phyloP scores from a whole-genome alignment of 768 basidiomycete species.

The Kwoniella botswanensis region DNA sequence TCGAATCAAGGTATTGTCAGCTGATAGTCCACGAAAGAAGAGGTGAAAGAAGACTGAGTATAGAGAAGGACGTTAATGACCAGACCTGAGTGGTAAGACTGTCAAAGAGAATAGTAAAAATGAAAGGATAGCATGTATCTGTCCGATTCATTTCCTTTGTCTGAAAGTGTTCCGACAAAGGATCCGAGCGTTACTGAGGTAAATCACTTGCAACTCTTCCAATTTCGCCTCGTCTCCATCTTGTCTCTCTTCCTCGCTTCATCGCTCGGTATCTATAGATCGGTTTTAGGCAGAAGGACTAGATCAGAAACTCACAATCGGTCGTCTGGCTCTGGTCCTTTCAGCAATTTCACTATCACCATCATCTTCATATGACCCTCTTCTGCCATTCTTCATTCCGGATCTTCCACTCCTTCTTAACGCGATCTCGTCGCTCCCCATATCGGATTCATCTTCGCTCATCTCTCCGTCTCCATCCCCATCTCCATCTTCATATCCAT shows the following conservation, averaged over 20 bases:
- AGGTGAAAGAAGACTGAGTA: neutral
- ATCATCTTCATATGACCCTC: conserved; percentile 2
- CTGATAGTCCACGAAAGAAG: neutral
- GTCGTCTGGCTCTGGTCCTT: conserved; percentile 10
- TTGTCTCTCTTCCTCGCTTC: neutral
- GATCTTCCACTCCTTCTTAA: conserved; percentile 19
- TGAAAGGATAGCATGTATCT: neutral
- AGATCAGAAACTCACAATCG: conserved; percentile 11
- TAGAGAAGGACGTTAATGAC: neutral
- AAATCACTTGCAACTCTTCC: neutral
- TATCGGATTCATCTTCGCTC: conserved; percentile 12
- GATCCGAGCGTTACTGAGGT: neutral
- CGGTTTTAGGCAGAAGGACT: neutral
- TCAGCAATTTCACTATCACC: conserved; percentile 4
- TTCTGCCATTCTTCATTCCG: conserved; percentile 4
- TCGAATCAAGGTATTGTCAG: neutral
- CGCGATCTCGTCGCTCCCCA: conserved; percentile 13
- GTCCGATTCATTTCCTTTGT: neutral
- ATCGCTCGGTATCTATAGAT: neutral
- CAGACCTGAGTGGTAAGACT: neutral
- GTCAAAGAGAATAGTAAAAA: neutral
- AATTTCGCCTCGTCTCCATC: neutral
- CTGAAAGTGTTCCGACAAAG: neutral
- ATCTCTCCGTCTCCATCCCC: conserved; percentile 1
- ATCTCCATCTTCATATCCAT: neutral